These are phyloP conservation scores for Letharia lupina DNA, from an alignment of 495 filamentous ascomycete species.

Conservation along the genomic window DNA sequence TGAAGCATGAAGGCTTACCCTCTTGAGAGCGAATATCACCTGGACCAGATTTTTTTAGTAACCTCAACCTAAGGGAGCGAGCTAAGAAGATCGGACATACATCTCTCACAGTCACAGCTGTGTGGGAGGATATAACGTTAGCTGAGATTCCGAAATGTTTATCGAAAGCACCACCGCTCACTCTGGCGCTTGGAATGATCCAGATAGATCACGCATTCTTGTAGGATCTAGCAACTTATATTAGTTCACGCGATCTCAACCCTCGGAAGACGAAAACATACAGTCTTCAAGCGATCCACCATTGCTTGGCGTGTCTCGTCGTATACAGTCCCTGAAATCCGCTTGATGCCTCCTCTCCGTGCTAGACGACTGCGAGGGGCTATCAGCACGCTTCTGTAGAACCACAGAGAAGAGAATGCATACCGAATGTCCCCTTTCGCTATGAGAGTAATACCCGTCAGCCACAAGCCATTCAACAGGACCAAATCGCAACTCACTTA, in stretches of 20 bases:
- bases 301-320: conserved; percentile 53
- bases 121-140: neutral
- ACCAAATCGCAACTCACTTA: conserved; percentile 46
- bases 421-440: conserved; percentile 62
- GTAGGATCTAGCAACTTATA: conserved; percentile 38
- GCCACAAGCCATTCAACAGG: conserved; percentile 18
- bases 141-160: neutral
- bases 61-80: neutral
- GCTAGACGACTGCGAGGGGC: conserved; percentile 55
- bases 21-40: conserved; percentile 53
- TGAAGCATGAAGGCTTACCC: conserved; percentile 29
- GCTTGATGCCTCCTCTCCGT: conserved; percentile 67
- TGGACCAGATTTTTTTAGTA: conserved; percentile 24
- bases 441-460: conserved; percentile 27
- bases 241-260: conserved; percentile 1
- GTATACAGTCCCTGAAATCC: conserved; percentile 64
- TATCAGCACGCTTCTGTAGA: neutral
- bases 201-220: conserved; percentile 41
- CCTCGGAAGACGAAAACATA: conserved; percentile 29
- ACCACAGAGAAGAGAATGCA: conserved; percentile 11
- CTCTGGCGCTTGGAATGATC: conserved; percentile 47
- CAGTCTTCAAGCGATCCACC: conserved; percentile 43
- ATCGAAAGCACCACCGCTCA: conserved; percentile 17
- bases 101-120: conserved; percentile 52
- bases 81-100: conserved; percentile 35